Conservation (phyloP, 78 protist species). For the Pigoraptor vietnamica region DNA sequence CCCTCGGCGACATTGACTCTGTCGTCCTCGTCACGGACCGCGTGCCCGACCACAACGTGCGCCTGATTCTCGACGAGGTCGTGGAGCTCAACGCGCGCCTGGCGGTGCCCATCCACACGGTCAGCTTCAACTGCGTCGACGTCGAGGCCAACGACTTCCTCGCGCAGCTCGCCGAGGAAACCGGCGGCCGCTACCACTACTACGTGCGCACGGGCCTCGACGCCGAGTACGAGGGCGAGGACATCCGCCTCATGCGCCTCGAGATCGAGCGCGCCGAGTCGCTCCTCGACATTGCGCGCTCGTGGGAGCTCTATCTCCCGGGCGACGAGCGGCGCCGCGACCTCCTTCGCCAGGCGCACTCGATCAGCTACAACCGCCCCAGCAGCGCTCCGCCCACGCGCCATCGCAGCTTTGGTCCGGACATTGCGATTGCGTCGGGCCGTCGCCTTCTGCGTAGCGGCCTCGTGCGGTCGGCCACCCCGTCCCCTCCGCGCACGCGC, state of each 20-base stretch:
- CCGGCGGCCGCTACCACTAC: background rate
- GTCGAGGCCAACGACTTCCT: background rate
- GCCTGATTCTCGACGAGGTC: background rate
- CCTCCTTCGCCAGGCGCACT: background rate
- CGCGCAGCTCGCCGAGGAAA: background rate
- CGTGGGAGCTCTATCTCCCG: background rate
- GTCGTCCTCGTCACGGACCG: background rate
- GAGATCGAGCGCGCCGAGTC: background rate
- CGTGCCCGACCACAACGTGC: background rate
- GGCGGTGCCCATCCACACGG: background rate
- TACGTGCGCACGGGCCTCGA: background rate
- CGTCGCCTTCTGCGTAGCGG: background rate
- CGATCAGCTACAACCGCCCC: background rate
- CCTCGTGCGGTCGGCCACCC: background rate
- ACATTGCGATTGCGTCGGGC: background rate
- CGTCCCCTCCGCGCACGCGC: background rate
- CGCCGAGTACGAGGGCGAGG: background rate
- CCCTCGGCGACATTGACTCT: background rate
- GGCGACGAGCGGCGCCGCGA: background rate
- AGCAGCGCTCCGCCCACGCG: background rate
- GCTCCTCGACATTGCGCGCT: background rate
- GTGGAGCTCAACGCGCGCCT: background rate
- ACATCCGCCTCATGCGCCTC: background rate
- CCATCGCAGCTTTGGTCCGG: background rate
- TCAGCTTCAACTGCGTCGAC: background rate